These are phyloP conservation scores for Hortiboletus campestris DNA, from an alignment of 768 basidiomycete genomes.

Conservation along the genomic window DNA sequence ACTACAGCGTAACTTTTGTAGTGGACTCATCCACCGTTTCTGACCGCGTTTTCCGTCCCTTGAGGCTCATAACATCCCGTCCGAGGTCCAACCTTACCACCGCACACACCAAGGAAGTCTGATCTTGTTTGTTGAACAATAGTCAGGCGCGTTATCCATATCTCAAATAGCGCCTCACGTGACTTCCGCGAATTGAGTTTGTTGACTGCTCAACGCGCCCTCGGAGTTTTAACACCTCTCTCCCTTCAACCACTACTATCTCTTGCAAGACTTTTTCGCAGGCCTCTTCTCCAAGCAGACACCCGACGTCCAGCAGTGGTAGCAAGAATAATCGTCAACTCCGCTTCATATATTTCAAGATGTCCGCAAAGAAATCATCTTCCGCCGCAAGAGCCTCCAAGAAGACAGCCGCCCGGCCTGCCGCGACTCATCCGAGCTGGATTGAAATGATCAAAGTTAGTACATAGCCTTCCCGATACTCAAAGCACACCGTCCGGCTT, in stretches of 20 bases:
- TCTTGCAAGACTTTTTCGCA: conserved; percentile 26
- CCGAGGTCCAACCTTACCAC: background rate
- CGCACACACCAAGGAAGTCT: background rate
- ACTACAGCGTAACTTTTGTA: conserved; percentile 18
- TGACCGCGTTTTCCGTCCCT: conserved; percentile 18
- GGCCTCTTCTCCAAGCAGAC: conserved; percentile 14
- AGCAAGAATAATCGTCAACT: conserved; percentile 17
- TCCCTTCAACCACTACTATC: conserved; percentile 51
- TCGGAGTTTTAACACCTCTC: conserved; percentile 42
- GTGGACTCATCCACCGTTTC: background rate
- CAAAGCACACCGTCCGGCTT: conserved; percentile 14
- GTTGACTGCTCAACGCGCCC: conserved; percentile 40
- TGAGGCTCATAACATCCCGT: conserved; percentile 12
- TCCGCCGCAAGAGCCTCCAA: conserved; percentile 43
- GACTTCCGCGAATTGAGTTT: conserved; percentile 40
- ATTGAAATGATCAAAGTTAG: conserved; percentile 81
- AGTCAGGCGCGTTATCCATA: conserved; percentile 20
- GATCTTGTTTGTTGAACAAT: conserved; percentile 5
- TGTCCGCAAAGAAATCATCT: conserved; percentile 46
- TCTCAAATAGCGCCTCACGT: conserved; percentile 36
- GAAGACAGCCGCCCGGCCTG: conserved; percentile 33
- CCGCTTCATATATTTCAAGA: conserved; percentile 21
- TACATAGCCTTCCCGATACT: conserved; percentile 12
- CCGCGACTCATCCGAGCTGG: conserved; percentile 49
- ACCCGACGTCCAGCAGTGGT: conserved; percentile 10